A percentile compares a stretch with the other conserved stretches of the same genome.
phyloP scores from a whole-genome alignment of 2,329 filamentous ascomycete genomes.

The Colletotrichum costaricense region DNA sequence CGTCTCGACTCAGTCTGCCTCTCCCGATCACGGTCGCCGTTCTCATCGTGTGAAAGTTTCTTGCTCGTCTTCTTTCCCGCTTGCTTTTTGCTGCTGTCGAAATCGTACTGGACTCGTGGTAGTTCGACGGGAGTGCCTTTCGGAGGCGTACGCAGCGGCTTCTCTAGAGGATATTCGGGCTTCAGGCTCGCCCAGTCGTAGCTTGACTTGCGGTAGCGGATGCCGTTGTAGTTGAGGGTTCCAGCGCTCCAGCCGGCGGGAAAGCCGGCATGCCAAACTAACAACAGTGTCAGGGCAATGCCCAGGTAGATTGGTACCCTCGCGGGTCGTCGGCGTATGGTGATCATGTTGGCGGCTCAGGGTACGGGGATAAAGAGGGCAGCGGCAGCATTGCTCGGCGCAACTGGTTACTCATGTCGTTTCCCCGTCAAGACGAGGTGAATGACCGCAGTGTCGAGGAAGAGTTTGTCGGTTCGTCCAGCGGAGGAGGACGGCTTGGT shows the following conservation, averaged over 20 bases:
- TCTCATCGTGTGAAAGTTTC: conserved; percentile 48
- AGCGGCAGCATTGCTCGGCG: conserved; percentile 31
- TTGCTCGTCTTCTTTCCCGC: conserved; percentile 30
- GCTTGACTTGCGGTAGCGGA: conserved; percentile 40
- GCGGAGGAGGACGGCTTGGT: neutral
- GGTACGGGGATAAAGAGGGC: conserved; percentile 15
- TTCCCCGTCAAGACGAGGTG: conserved; percentile 4
- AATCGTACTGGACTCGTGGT: conserved; percentile 41
- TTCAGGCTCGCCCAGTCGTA: conserved; percentile 51
- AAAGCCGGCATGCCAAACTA: conserved; percentile 30
- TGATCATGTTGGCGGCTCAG: conserved; percentile 37
- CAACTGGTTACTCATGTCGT: conserved; percentile 28
- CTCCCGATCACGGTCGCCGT: conserved; percentile 34
- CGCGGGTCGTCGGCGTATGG: conserved; percentile 31
- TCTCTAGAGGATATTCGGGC: conserved; percentile 46
- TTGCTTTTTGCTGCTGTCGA: conserved; percentile 37
- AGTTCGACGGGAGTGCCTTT: conserved; percentile 44
- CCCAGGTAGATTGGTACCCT: conserved; percentile 32
- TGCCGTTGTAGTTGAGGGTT: conserved; percentile 19
- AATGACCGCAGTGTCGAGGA: neutral
- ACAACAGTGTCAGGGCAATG: conserved; percentile 22
- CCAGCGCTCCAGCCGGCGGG: conserved; percentile 16
- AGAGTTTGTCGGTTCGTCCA: neutral
- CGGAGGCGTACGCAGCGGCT: conserved; percentile 48
- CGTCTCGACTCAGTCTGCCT: conserved; percentile 46